Evolutionary conservation across 768 basidiomycete species (phyloP).

Genomic region (Lactarius vividus): DNA sequence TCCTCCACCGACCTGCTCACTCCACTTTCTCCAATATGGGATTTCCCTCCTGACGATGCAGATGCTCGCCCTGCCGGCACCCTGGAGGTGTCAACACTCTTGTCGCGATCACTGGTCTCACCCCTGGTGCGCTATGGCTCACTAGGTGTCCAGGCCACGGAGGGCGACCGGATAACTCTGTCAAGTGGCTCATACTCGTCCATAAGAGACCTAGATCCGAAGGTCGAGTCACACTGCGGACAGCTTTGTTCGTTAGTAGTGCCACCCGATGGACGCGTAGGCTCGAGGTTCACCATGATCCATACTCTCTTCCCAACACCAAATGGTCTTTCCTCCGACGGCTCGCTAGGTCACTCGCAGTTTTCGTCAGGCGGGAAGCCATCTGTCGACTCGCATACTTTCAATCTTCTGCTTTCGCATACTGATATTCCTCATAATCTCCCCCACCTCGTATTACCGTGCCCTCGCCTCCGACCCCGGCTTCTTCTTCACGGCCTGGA

Average conservation of each 20-base stretch:
- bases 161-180: conserved; percentile 17
- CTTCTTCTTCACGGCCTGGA: conserved; percentile 2
- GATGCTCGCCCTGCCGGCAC: conserved; percentile 14
- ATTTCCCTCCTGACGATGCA: conserved; percentile 12
- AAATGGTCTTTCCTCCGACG: background rate
- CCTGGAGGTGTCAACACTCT: conserved; percentile 17
- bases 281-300: conserved; percentile 16
- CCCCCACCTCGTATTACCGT: conserved; percentile 3
- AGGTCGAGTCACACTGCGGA: conserved; percentile 14
- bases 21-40: conserved; percentile 21
- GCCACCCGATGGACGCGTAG: conserved; percentile 2
- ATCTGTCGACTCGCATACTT: background rate
- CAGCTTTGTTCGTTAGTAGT: conserved; percentile 11
- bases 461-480: background rate
- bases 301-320: conserved; percentile 11
- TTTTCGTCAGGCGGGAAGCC: conserved; percentile 5
- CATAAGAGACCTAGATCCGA: conserved; percentile 5
- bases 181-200: background rate
- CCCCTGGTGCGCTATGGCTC: conserved; percentile 7
- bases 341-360: background rate
- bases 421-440: background rate
- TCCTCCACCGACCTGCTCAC: conserved; percentile 15
- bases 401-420: background rate
- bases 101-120: conserved; percentile 22
- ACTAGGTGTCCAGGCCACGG: conserved; percentile 7